Conservation (phyloP, 2,329 filamentous ascomycete genomes). For the Ophiostoma montium region DNA sequence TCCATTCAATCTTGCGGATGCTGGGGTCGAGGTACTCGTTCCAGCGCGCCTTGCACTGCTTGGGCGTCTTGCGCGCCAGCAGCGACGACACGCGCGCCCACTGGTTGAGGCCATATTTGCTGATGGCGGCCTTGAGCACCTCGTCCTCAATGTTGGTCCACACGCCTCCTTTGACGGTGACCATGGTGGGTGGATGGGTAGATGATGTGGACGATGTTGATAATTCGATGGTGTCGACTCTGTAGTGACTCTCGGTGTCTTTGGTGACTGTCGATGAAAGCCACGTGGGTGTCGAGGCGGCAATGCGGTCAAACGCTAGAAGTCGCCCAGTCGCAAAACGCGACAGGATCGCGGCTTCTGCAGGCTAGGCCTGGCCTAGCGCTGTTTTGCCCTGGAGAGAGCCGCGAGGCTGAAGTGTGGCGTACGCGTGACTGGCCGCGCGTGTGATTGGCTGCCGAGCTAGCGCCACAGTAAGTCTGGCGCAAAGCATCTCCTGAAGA, state of each 20-base stretch:
- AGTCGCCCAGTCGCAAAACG: background rate
- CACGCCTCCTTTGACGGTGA: constrained; percentile 60
- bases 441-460: constrained; percentile 4
- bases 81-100: constrained; percentile 98
- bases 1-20: constrained; percentile 99
- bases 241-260: background rate
- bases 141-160: constrained; percentile 80
- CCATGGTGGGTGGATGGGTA: constrained; percentile 41
- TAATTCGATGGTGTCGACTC: background rate
- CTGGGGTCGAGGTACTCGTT: constrained; percentile 95
- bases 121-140: constrained; percentile 89
- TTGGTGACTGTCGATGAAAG: background rate
- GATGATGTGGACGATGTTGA: no score
- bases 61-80: constrained; percentile 90
- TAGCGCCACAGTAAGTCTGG: constrained; percentile 9
- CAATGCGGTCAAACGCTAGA: no score
- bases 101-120: constrained; percentile 90
- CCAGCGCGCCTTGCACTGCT: constrained; percentile 99
- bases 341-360: constrained; percentile 8
- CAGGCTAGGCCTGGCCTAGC: background rate
- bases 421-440: background rate
- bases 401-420: constrained; percentile 14
- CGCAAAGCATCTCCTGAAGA: no score
- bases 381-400: background rate
- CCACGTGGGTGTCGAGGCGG: background rate